These are phyloP conservation scores for Botrytis fragariae DNA, from an alignment of 2,329 filamentous ascomycete genomes.

Conservation along the genomic window DNA sequence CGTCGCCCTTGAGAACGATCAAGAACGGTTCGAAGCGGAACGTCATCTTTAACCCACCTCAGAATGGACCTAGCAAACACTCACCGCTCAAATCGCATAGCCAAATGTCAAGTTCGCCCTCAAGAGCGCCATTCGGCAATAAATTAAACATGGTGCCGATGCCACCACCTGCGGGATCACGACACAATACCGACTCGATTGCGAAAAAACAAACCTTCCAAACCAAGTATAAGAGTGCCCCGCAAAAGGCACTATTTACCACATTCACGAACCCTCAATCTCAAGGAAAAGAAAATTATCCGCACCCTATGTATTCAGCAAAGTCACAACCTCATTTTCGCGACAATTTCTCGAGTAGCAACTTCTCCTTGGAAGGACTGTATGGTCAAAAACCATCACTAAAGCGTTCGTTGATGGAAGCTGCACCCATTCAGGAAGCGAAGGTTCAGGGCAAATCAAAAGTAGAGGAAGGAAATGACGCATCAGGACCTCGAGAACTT, in stretches of 20 bases:
- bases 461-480: conserved; percentile 52
- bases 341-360: conserved; percentile 36
- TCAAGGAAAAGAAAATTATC: conserved; percentile 56
- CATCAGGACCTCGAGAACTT: conserved; percentile 37
- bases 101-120: conserved; percentile 56
- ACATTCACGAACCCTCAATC: conserved; percentile 39
- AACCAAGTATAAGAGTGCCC: conserved; percentile 53
- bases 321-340: conserved; percentile 44
- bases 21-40: conserved; percentile 52
- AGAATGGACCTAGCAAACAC: conserved; percentile 49
- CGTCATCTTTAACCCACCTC: conserved; percentile 63
- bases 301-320: conserved; percentile 44
- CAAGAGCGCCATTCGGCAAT: conserved; percentile 58
- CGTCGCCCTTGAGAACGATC: conserved; percentile 43
- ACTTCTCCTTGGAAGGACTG: conserved; percentile 51
- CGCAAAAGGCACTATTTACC: conserved; percentile 52
- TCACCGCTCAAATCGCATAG: conserved; percentile 68
- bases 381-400: conserved; percentile 50
- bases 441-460: conserved; percentile 65
- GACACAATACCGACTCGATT: conserved; percentile 62
- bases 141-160: conserved; percentile 67
- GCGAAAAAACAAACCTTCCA: conserved; percentile 62
- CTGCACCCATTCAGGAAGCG: conserved; percentile 68
- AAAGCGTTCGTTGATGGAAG: conserved; percentile 68
- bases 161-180: conserved; percentile 58